A percentile compares a stretch with the other conserved stretches of the same genome.
These are phyloP conservation scores for Rhodotorula paludigena DNA, from an alignment of 768 basidiomycete species.

Conservation along the genomic window DNA sequence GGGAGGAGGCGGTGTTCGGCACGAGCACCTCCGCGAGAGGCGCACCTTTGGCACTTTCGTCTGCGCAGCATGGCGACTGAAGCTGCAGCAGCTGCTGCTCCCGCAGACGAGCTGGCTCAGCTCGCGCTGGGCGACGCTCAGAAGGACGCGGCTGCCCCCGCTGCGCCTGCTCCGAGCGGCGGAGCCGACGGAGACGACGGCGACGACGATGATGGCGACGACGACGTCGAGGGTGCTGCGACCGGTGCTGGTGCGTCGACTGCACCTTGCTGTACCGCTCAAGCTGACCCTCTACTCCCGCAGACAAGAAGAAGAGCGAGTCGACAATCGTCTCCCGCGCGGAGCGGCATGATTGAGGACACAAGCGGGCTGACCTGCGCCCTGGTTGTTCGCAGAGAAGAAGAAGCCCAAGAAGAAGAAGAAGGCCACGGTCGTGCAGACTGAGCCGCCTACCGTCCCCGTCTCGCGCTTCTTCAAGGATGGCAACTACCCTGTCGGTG, in stretches of 20 bases:
- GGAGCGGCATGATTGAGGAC: too few species aligned
- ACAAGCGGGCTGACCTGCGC: background rate
- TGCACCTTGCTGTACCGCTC: background rate
- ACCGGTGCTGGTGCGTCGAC: background rate
- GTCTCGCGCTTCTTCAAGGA: constrained; percentile 80
- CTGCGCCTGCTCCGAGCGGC: background rate
- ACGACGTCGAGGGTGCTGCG: constrained; percentile 44
- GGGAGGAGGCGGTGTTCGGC: background rate
- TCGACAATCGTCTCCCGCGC: background rate
- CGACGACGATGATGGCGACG: constrained; percentile 43
- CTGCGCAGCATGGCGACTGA: too few species aligned
- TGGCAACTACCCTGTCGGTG: constrained; percentile 85
- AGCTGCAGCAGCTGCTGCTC: background rate
- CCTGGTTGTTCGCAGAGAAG: constrained; percentile 26
- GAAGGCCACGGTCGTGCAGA: constrained; percentile 58
- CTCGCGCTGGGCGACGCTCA: background rate
- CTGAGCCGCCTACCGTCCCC: constrained; percentile 85
- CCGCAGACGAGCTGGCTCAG: background rate
- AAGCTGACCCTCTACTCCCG: background rate
- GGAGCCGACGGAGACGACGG: background rate
- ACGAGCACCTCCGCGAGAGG: background rate
- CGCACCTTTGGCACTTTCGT: too few species aligned
- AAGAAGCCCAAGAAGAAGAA: constrained; percentile 92
- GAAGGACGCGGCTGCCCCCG: background rate
- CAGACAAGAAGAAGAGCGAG: constrained; percentile 43